Conservation (phyloP, 2,329 filamentous ascomycete species). For the Ceratocystis cacaofunesta region DNA sequence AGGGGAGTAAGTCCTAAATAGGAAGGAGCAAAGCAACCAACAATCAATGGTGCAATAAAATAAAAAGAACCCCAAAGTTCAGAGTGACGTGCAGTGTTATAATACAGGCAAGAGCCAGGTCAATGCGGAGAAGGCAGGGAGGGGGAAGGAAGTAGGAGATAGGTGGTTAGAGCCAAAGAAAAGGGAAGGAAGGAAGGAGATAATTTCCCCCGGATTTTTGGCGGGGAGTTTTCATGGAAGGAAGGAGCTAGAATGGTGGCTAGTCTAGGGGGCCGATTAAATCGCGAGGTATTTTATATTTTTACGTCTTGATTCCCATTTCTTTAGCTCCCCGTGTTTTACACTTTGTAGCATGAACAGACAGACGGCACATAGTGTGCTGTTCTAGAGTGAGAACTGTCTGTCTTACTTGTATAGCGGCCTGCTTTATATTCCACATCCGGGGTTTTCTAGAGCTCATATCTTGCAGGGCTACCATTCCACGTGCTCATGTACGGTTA, state of each 20-base stretch:
- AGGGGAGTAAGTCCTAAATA: not conserved
- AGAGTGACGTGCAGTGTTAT: not conserved
- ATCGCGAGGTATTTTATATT: not conserved
- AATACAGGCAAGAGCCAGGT: not conserved
- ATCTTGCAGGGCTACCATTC: too few relatives aligned
- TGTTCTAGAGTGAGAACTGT: not conserved
- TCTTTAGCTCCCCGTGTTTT: not conserved
- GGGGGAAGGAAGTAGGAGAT: not conserved
- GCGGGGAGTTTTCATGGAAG: not conserved
- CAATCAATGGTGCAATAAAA: not conserved
- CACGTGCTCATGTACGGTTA: too few relatives aligned
- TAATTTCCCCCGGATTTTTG: conserved; percentile 4
- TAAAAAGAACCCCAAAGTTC: not conserved
- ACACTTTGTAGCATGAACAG: not conserved
- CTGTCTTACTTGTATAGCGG: not conserved
- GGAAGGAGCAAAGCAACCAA: not conserved
- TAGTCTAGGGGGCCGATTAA: not conserved
- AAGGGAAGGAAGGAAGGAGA: not conserved
- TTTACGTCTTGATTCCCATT: not conserved
- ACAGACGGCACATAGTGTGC: not conserved
- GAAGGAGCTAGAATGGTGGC: not conserved
- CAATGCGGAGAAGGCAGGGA: not conserved
- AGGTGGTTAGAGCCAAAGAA: not conserved
- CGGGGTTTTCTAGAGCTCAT: too few relatives aligned
- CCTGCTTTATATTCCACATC: too few relatives aligned